A percentile compares a stretch with the other conserved stretches of the same genome.
Conservation (phyloP, 2,329 filamentous ascomycete genomes). For the Rhynchosporium graminicola region DNA sequence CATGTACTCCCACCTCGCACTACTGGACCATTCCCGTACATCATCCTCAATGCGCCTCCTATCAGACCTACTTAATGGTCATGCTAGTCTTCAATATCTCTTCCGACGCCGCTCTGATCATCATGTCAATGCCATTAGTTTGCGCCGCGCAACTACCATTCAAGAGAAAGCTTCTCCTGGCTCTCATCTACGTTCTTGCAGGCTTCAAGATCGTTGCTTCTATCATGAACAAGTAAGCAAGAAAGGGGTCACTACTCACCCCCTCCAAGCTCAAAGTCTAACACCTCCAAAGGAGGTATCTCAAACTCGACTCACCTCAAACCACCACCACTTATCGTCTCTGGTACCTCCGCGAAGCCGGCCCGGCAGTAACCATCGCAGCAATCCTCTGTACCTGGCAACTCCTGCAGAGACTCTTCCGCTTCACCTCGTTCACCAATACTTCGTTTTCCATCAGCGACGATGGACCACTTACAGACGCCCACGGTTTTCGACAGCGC, state of each 20-base stretch:
- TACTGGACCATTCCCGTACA: slow-evolving; percentile 60
- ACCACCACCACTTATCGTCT: slow-evolving; percentile 37
- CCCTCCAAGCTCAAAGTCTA: background rate
- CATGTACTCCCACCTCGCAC: slow-evolving; percentile 54
- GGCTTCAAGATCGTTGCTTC: slow-evolving; percentile 54
- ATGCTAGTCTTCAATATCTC: slow-evolving; percentile 60
- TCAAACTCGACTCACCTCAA: slow-evolving; percentile 38
- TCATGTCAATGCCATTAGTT: slow-evolving; percentile 50
- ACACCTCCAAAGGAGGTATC: slow-evolving; percentile 21
- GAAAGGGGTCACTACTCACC: slow-evolving; percentile 19
- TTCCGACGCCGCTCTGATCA: slow-evolving; percentile 59
- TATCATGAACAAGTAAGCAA: slow-evolving; percentile 47
- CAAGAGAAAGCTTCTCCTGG: slow-evolving; percentile 47
- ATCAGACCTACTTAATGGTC: slow-evolving; percentile 56
- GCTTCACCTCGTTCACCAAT: slow-evolving; percentile 29
- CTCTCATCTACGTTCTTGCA: slow-evolving; percentile 50
- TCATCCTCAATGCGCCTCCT: slow-evolving; percentile 54
- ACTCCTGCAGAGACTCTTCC: slow-evolving; percentile 32
- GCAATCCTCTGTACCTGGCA: slow-evolving; percentile 54
- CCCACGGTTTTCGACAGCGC: background rate
- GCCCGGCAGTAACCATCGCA: slow-evolving; percentile 51
- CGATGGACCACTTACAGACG: slow-evolving; percentile 2
- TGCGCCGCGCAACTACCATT: slow-evolving; percentile 42
- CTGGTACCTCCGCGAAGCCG: slow-evolving; percentile 55
- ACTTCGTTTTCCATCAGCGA: slow-evolving; percentile 19